Evolutionary conservation across 306 rosid species (phyloP), one percentile per base, ranked within the genome.

Genomic region (Dicorynia guianensis): DNA sequence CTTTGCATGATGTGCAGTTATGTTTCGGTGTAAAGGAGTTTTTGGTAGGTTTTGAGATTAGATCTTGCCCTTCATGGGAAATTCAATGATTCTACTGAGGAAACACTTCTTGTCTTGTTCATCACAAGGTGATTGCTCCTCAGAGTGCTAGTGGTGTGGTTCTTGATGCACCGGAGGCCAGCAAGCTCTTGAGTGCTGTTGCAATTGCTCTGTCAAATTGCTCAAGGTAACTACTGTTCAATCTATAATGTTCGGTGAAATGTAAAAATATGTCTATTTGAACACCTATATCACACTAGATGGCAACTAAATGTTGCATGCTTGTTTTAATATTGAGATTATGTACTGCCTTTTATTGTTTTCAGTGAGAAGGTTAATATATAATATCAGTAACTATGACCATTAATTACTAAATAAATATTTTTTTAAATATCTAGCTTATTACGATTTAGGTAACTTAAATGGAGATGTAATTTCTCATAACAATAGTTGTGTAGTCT

Each of bases 111-210:
- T 79, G 63, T 74, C 78, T 33, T 18, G 66, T 74, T 40, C 65
- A 71, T 82, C 12, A 44, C 75, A 80, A 95, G 98, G 92, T 95
- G 34, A 92, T 95, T 80, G 89, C 97, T 77, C 98, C 98, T 72
- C 97, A 90, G 84, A 92, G 98, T 81, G 97, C 94, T 60, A 95
- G 97, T 62, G 98, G 98, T 0, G 98, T 95, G 78, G 89, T 95
- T 82, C 97, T 95, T 71, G 98, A 92, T 71, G 88, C 91, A 0
- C 97, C 98, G 0, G 97, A 95, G 86, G 88, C 97, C 83, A 92
- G 97, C 90, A 95, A 95, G 88, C 93, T 95, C 47, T 85, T 95
- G 85, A 95, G 98, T 82, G 96, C 97, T 30, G 83, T 95, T 76
- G 98, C 97, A 59, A 95, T 95, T 90, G 98, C 97, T 75, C 80